A percentile compares a stretch with the other conserved stretches of the same genome.
Conservation (phyloP, 1,284 basidiomycete species). For the Malassezia nana region DNA sequence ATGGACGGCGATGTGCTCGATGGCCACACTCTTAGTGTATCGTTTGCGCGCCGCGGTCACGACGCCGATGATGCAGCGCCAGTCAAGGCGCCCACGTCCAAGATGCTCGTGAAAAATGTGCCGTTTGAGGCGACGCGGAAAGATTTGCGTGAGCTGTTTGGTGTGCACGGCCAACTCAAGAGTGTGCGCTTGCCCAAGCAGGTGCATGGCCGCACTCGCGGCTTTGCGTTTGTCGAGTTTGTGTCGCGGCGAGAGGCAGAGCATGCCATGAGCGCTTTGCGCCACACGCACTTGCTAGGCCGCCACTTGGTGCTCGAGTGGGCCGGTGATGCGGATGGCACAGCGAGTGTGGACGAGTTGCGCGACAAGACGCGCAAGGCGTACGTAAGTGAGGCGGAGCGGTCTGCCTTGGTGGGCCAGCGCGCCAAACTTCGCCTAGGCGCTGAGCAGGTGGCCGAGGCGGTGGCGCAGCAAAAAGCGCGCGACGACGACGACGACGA, state of each 20-base stretch:
- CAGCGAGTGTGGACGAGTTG: slow-evolving; percentile 25
- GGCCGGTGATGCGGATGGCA: slow-evolving; percentile 62
- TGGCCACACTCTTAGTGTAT: slow-evolving; percentile 72
- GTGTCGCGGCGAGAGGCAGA: slow-evolving; percentile 37
- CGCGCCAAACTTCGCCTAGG: slow-evolving; percentile 15
- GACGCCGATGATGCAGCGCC: slow-evolving; percentile 53
- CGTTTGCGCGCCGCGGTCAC: slow-evolving; percentile 73
- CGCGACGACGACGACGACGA: slow-evolving; percentile 2
- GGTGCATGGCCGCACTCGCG: slow-evolving; percentile 60
- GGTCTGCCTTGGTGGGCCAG: slow-evolving; percentile 6
- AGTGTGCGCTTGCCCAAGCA: slow-evolving; percentile 55
- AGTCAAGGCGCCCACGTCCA: slow-evolving; percentile 34
- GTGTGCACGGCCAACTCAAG: slow-evolving; percentile 70
- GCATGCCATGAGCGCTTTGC: slow-evolving; percentile 51
- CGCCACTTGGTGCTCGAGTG: slow-evolving; percentile 87
- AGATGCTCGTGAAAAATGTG: slow-evolving; percentile 84
- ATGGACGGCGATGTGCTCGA: slow-evolving; percentile 76
- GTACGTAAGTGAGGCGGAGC: slow-evolving; percentile 14
- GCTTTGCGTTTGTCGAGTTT: slow-evolving; percentile 85
- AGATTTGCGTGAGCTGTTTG: slow-evolving; percentile 66
- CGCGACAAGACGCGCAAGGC: slow-evolving; percentile 24
- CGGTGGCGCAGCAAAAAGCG: not conserved
- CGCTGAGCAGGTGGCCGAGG: slow-evolving; percentile 13
- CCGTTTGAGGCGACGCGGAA: slow-evolving; percentile 92
- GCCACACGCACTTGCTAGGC: slow-evolving; percentile 89